phyloP scores from a whole-genome alignment of 371 early-diverging fungal species.

The Mucor racemosus region DNA sequence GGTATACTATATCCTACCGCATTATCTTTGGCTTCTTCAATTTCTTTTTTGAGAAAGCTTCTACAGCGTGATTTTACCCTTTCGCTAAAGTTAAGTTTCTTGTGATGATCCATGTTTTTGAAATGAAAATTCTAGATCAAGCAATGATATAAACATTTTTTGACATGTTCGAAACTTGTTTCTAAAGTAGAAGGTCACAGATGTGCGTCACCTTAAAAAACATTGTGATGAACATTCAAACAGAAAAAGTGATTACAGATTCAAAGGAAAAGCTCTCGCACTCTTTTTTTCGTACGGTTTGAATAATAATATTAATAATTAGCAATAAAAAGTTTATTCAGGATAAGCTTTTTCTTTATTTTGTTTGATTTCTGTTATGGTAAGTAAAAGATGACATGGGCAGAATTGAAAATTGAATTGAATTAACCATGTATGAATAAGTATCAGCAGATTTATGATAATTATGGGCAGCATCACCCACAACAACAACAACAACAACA shows the following conservation, averaged over 20 bases:
- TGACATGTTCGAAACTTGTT: not conserved
- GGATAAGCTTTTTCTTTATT: not conserved
- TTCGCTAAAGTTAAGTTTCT: not conserved
- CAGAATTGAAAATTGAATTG: too few relatives aligned
- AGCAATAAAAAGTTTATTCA: not conserved
- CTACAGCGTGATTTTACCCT: not conserved
- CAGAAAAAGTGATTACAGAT: not conserved
- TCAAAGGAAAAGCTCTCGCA: slow-evolving; percentile 1
- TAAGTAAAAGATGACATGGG: not conserved
- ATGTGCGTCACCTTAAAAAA: not conserved
- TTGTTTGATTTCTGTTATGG: slow-evolving; percentile 6
- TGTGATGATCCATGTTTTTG: not conserved
- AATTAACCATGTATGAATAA: not conserved
- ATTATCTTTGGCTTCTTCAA: slow-evolving; percentile 13
- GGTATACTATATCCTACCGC: slow-evolving; percentile 6
- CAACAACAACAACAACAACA: slow-evolving; percentile 5
- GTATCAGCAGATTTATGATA: slow-evolving; percentile 31
- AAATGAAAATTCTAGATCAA: too few relatives aligned
- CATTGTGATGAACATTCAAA: not conserved
- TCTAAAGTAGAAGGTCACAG: not conserved
- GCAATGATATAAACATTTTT: not conserved
- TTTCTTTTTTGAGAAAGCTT: not conserved
- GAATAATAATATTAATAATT: too few relatives aligned
- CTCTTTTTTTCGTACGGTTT: not conserved
- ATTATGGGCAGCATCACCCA: slow-evolving; percentile 19